These are phyloP conservation scores for Podaxis sp. DNA, from an alignment of 768 basidiomycete genomes.

Conservation along the genomic window DNA sequence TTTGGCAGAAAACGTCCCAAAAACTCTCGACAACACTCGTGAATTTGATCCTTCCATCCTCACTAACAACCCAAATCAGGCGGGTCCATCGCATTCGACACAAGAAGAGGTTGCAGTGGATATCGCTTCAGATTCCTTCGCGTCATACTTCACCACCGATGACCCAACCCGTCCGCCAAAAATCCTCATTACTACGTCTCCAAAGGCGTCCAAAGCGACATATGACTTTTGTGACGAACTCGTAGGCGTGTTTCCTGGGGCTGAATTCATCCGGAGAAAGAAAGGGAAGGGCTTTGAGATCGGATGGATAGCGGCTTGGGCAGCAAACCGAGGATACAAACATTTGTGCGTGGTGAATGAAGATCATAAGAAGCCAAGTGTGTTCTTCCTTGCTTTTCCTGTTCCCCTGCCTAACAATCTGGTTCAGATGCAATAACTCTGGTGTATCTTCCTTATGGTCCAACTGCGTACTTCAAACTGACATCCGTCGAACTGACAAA, in stretches of 20 bases:
- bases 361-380: constrained; percentile 91
- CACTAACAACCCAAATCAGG: constrained; percentile 47
- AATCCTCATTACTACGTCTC: constrained; percentile 87
- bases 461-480: constrained; percentile 94
- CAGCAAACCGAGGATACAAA: constrained; percentile 82
- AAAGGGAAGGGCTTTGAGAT: constrained; percentile 90
- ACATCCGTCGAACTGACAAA: constrained; percentile 84
- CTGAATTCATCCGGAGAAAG: constrained; percentile 82
- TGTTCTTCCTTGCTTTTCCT: constrained; percentile 29
- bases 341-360: constrained; percentile 94
- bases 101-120: constrained; percentile 63
- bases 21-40: constrained; percentile 91
- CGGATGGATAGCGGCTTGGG: constrained; percentile 92
- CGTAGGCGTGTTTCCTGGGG: constrained; percentile 86
- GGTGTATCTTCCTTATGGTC: constrained; percentile 87
- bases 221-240: constrained; percentile 94
- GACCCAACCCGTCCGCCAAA: constrained; percentile 78
- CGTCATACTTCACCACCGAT: constrained; percentile 70
- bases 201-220: constrained; percentile 82
- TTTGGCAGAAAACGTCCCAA: constrained; percentile 79
- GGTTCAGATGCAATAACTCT: constrained; percentile 86
- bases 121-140: constrained; percentile 73
- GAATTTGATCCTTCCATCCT: constrained; percentile 75
- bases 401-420: constrained; percentile 7
- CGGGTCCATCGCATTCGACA: constrained; percentile 31